Evolutionary conservation across 805 yeast genomes (phyloP).

Genomic region (Wickerhamiella galacta): DNA sequence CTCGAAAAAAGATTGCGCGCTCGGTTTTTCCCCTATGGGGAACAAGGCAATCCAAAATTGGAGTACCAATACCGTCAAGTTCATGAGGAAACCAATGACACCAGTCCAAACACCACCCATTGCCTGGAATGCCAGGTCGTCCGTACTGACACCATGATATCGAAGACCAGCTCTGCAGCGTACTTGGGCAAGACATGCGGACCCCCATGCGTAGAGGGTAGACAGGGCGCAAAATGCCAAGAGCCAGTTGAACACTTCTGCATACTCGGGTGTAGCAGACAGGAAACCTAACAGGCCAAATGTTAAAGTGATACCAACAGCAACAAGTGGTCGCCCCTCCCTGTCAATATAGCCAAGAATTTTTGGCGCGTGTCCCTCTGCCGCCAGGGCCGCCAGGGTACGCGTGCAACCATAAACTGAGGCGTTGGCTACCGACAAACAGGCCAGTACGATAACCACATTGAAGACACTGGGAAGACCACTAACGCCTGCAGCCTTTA

Average conservation of each 20-base stretch:
- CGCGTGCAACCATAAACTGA: conserved; percentile 58
- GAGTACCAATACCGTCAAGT: conserved; percentile 39
- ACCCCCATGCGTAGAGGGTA: conserved; percentile 46
- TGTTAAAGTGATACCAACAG: conserved; percentile 32
- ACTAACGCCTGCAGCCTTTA: conserved; percentile 41
- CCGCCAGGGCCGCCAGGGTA: conserved; percentile 45
- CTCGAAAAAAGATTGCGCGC: conserved; percentile 44
- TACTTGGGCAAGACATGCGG: conserved; percentile 41
- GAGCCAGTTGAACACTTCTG: conserved; percentile 46
- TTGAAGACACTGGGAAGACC: conserved; percentile 53
- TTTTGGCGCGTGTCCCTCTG: conserved; percentile 45
- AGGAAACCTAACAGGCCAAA: conserved; percentile 45
- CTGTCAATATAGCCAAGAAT: conserved; percentile 44
- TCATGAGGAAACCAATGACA: conserved; percentile 37
- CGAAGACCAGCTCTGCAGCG: conserved; percentile 47
- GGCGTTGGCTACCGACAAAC: conserved; percentile 56
- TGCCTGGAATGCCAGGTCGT: conserved; percentile 47
- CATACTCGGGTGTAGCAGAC: conserved; percentile 35
- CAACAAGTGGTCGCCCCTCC: conserved; percentile 49
- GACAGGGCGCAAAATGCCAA: conserved; percentile 48
- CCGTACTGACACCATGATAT: conserved; percentile 42
- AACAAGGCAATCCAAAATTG: conserved; percentile 64
- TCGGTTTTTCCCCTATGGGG: conserved; percentile 33
- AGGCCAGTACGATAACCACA: conserved; percentile 50
- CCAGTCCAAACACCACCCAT: conserved; percentile 52